Conservation (phyloP, 1,139 yeast genomes). For the Magnusiomyces fungicola region DNA sequence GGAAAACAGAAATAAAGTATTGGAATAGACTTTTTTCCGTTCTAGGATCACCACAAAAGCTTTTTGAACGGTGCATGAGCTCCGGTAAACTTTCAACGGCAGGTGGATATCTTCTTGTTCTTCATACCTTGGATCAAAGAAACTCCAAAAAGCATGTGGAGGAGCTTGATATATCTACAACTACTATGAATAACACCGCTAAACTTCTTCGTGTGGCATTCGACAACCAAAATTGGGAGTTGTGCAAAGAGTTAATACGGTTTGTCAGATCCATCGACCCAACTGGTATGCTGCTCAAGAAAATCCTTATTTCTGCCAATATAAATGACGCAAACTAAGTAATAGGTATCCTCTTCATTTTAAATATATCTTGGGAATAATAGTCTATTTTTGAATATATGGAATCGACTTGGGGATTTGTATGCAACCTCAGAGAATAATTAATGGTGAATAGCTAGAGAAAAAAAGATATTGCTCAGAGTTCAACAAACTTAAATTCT, state of each 20-base stretch:
- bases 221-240: conserved; percentile 31
- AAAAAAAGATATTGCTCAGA: too few species aligned
- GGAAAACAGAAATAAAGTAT: conserved; percentile 58
- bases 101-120: conserved; percentile 36
- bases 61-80: conserved; percentile 34
- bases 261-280: conserved; percentile 36
- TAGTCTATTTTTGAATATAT: too few species aligned
- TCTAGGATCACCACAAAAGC: conserved; percentile 33
- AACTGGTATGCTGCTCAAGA: conserved; percentile 22
- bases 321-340: too few species aligned
- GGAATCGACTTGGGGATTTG: too few species aligned
- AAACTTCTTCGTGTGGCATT: conserved; percentile 31
- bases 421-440: too few species aligned
- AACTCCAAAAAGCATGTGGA: conserved; percentile 11
- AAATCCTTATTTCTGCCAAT: conserved; percentile 9
- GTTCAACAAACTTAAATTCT: too few species aligned
- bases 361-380: too few species aligned
- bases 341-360: neutral
- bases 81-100: conserved; percentile 36
- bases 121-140: conserved; percentile 27
- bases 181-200: conserved; percentile 21
- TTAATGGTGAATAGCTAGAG: too few species aligned
- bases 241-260: conserved; percentile 36
- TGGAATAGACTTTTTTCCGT: conserved; percentile 49
- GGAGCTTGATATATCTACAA: conserved; percentile 17